Percentiles rank a stretch among this genome's conserved stretches.
Conservation (phyloP, 202 grass and related monocot species). For the Zoysia matrella region DNA sequence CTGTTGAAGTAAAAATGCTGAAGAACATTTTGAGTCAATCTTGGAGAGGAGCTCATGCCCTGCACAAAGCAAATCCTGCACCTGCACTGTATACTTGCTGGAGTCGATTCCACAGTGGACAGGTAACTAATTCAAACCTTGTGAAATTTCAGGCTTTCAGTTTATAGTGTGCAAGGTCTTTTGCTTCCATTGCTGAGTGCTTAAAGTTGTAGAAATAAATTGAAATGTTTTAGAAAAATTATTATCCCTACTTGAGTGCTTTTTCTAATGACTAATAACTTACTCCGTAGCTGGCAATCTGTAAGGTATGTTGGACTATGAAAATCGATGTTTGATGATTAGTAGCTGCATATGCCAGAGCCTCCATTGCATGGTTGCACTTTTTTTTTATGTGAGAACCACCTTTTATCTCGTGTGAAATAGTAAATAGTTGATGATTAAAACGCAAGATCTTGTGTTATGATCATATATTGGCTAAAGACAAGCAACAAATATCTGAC, state of each 20-base stretch:
- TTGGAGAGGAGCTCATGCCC: slow-evolving; percentile 45
- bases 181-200: neutral
- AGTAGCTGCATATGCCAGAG: neutral
- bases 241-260: neutral
- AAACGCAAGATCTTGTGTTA: no score
- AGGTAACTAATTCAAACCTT: slow-evolving; percentile 44
- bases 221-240: neutral
- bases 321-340: neutral
- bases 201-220: neutral
- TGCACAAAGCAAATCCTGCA: slow-evolving; percentile 16
- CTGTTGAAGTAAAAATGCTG: slow-evolving; percentile 48
- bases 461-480: neutral
- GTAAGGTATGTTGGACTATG: neutral
- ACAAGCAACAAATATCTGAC: neutral
- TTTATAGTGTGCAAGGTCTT: neutral
- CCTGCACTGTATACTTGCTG: slow-evolving; percentile 41
- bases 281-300: neutral
- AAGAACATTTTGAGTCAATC: slow-evolving; percentile 53
- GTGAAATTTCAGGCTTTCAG: neutral
- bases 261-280: neutral
- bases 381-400: neutral
- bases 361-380: neutral
- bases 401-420: neutral
- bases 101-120: slow-evolving; percentile 57
- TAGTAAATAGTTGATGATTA: neutral